These are phyloP conservation scores for Lobosporangium transversale DNA, from an alignment of 192 early-diverging fungal genomes.

Conservation along the genomic window DNA sequence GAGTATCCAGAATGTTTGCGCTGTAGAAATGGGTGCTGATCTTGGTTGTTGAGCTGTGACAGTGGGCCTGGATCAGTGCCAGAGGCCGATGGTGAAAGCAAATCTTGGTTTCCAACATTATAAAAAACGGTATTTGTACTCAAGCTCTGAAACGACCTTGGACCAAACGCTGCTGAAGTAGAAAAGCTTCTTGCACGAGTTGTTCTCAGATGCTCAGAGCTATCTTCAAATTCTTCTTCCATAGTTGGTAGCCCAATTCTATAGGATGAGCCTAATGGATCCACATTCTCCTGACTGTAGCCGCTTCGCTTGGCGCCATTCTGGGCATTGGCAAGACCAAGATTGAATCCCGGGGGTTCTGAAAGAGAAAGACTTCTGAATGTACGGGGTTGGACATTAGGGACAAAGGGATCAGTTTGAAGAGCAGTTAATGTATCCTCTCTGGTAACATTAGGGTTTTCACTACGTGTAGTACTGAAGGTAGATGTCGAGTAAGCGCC, in stretches of 20 bases:
- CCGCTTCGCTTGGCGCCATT: not conserved
- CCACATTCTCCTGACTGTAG: constrained; percentile 6
- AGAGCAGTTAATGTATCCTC: constrained; percentile 22
- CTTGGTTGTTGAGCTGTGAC: constrained; percentile 4
- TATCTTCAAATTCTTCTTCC: constrained; percentile 35
- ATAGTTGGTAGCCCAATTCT: constrained; percentile 18
- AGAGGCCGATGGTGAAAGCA: constrained; percentile 8
- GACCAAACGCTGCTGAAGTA: constrained; percentile 46
- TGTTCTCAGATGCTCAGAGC: constrained; percentile 24
- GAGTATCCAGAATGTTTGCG: constrained; percentile 18
- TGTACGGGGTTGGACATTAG: not conserved
- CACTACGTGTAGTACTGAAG: not conserved
- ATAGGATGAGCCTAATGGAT: constrained; percentile 1
- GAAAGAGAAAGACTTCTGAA: constrained; percentile 32
- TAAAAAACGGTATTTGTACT: no score
- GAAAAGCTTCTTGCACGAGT: constrained; percentile 37
- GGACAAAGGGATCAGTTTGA: constrained; percentile 31
- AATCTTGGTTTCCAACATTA: not conserved
- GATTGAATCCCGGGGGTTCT: constrained; percentile 25
- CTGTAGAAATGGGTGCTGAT: constrained; percentile 6
- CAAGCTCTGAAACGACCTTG: constrained; percentile 8
- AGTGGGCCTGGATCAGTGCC: not conserved
- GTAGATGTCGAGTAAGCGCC: not conserved
- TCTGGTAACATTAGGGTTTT: not conserved
- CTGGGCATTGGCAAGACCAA: constrained; percentile 2